Conservation (phyloP, 306 rosid species). For the Senna tora region DNA sequence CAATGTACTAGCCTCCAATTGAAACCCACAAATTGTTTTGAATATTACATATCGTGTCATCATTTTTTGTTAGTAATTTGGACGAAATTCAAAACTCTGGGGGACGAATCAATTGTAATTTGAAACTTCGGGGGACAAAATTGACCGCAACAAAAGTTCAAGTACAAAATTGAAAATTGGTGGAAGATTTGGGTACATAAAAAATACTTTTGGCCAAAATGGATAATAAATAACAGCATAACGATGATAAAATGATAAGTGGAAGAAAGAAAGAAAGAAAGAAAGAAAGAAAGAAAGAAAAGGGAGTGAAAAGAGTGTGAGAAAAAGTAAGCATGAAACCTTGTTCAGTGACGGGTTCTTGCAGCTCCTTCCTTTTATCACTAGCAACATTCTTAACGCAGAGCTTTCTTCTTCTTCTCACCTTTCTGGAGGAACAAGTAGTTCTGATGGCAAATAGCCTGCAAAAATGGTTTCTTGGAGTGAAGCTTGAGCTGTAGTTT, state of each 20-base stretch:
- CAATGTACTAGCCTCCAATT: slow-evolving; percentile 13
- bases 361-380: slow-evolving; percentile 46
- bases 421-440: slow-evolving; percentile 37
- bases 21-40: slow-evolving; percentile 18
- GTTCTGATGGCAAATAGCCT: slow-evolving; percentile 42
- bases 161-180: too few relatives aligned
- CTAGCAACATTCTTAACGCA: slow-evolving; percentile 52
- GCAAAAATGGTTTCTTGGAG: slow-evolving; percentile 38
- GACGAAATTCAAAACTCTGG: too few relatives aligned
- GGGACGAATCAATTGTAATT: too few relatives aligned
- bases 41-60: too few relatives aligned
- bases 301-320: neutral
- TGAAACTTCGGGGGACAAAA: too few relatives aligned
- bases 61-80: too few relatives aligned
- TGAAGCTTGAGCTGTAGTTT: slow-evolving; percentile 42
- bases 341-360: slow-evolving; percentile 41
- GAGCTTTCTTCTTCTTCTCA: slow-evolving; percentile 45
- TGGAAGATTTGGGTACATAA: too few relatives aligned
- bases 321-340: slow-evolving; percentile 37
- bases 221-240: too few relatives aligned
- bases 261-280: neutral
- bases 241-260: slow-evolving; percentile 12
- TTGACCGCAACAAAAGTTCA: too few relatives aligned
- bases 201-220: too few relatives aligned
- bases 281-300: neutral